Evolutionary conservation across 768 basidiomycete species (phyloP).

Genomic region (Termitomyces sp.): DNA sequence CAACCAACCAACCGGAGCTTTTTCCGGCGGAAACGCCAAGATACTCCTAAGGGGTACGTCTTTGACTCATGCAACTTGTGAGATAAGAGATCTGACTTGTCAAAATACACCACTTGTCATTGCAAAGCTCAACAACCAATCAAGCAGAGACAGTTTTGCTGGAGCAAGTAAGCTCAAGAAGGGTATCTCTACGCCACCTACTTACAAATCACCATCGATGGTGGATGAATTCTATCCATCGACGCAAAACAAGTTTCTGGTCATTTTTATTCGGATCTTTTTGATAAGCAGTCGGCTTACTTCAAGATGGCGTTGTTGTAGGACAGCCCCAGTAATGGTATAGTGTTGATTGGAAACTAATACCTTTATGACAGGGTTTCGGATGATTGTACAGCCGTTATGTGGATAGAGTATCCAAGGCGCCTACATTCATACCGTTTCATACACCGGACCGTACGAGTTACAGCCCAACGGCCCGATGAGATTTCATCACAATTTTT

Average conservation of each 20-base stretch:
- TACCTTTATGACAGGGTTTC: not conserved
- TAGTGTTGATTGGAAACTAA: not conserved
- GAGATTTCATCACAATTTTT: not conserved
- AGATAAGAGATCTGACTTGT: not conserved
- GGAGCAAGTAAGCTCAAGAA: conserved; percentile 10
- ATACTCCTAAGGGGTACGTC: not conserved
- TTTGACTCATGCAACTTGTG: not conserved
- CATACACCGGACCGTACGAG: not conserved
- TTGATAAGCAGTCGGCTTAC: not conserved
- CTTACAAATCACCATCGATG: conserved; percentile 1
- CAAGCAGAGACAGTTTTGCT: conserved; percentile 3
- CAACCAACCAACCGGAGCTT: not conserved
- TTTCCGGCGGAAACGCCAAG: conserved; percentile 1
- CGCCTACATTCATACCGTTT: not conserved
- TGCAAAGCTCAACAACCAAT: conserved; percentile 5
- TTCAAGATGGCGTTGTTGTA: not conserved
- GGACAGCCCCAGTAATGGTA: not conserved
- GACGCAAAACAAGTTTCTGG: not conserved
- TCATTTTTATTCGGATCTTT: not conserved
- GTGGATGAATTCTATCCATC: conserved; percentile 3
- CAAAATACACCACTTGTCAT: not conserved
- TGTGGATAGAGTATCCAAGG: not conserved
- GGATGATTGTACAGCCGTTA: not conserved
- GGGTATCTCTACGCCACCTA: conserved; percentile 1
- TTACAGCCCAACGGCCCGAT: not conserved